Conservation (phyloP, 768 basidiomycete species). For the Trametes gibbosa region DNA sequence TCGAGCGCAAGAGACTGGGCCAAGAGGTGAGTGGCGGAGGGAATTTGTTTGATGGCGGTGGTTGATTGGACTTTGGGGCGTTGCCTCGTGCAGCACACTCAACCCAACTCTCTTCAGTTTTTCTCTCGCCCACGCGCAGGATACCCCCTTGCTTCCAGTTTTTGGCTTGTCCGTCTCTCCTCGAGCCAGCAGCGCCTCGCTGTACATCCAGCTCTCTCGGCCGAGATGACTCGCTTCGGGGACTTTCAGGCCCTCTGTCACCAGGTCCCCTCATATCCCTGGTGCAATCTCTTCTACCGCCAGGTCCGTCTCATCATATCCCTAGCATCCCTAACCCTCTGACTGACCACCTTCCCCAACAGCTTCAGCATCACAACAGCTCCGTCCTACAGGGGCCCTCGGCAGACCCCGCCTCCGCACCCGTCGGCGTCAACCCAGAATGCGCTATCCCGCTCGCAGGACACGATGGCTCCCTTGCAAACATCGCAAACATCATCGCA, state of each 20-base stretch:
- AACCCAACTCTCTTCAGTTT: neutral
- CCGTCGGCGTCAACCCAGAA: constrained; percentile 76
- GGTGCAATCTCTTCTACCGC: constrained; percentile 94
- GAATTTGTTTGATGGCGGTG: neutral
- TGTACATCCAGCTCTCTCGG: neutral
- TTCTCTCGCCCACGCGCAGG: neutral
- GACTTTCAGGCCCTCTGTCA: constrained; percentile 70
- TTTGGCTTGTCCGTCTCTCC: neutral
- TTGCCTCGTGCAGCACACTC: neutral
- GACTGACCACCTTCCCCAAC: constrained; percentile 16
- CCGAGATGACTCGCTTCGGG: constrained; percentile 61
- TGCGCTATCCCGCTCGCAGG: constrained; percentile 75
- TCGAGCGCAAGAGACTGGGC: neutral
- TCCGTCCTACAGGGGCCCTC: constrained; percentile 41
- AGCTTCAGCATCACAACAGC: constrained; percentile 33
- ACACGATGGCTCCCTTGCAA: constrained; percentile 61
- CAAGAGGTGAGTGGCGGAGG: no score
- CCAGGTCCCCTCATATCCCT: constrained; percentile 74
- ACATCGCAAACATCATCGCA: constrained; percentile 82
- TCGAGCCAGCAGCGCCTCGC: neutral
- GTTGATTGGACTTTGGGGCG: neutral
- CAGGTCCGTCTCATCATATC: constrained; percentile 50
- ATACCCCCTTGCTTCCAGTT: neutral
- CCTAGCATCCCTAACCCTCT: constrained; percentile 10
- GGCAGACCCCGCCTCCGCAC: constrained; percentile 49